Evolutionary conservation across 1,139 yeast species (phyloP), one percentile per base, ranked within the genome.

Genomic region (Kodamaea plutei): DNA sequence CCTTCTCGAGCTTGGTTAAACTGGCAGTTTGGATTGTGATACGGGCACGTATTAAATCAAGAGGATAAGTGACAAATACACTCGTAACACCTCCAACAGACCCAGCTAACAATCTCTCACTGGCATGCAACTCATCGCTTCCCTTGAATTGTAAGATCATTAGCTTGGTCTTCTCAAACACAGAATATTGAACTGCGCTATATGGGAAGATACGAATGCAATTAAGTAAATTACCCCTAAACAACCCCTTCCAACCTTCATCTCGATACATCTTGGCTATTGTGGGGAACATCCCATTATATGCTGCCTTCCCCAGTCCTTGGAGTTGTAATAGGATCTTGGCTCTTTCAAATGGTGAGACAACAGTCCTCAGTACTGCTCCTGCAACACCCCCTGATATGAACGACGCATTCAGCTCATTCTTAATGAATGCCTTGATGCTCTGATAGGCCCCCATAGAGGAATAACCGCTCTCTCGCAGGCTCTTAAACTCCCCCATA

Each of bases 301-400:
- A 80, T 33, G 84, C 79, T 15, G 73, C 69, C 6, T 69, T 51
- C 2, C 82, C 84, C 2, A 84, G 82, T 2, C 89, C 89, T 56
- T 91, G 97, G 24, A 91, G 76, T 56, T 91, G 98, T 44, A 88
- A 75, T 25, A 91, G 58, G 41, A 91, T 93, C 58, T 91, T 91
- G 47, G 94, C 95, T 43, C 98, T 68, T 54, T 91, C 98, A 56
- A 91, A 78, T 1, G 98, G 98, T 4, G 96, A 84, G 5, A 89
- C 96, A 2, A 83, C 89, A 0, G 98, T 91, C 34, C 98, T 66
- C 1, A 95, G 84, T 2, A 88, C 76, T 1, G 95, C 96, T 5
- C 97, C 98, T 0, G 97, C 97, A 5, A 83, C 61, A 2, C 74
- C 73, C 4, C 74, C 74, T 1, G 73, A 56, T 22, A 68, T 44